Percentiles rank a stretch among this genome's conserved stretches.
Evolutionary conservation across 768 basidiomycete species (phyloP).

Genomic region (Trametes punicea): DNA sequence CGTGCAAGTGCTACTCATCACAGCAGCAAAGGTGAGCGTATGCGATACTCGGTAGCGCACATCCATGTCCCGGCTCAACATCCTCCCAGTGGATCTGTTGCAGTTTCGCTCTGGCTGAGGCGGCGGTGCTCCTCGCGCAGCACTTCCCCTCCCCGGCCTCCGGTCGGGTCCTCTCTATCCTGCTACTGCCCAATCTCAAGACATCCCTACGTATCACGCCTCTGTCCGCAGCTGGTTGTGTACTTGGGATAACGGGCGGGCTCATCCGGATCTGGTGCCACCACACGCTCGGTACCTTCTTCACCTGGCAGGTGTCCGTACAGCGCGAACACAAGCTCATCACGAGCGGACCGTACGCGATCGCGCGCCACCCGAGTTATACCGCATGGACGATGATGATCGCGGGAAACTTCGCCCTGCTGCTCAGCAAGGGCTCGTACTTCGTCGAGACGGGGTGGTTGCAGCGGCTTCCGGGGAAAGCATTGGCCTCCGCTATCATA

Average conservation of each 20-base stretch:
- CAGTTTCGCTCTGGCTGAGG: background rate
- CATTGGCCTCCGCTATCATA: background rate
- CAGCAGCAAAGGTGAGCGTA: background rate
- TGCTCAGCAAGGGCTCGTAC: background rate
- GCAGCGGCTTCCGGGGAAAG: background rate
- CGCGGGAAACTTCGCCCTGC: background rate
- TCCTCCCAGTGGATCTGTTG: background rate
- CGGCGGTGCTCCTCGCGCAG: background rate
- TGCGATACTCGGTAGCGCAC: too few species aligned
- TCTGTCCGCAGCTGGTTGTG: background rate
- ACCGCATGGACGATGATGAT: background rate
- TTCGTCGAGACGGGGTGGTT: background rate
- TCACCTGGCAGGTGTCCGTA: conserved; percentile 19
- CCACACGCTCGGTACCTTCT: conserved; percentile 12
- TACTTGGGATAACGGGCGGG: background rate
- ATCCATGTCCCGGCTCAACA: background rate
- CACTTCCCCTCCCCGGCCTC: background rate
- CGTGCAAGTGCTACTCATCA: background rate
- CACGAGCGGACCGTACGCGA: conserved; percentile 16
- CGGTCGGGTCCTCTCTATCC: background rate
- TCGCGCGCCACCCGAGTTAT: conserved; percentile 22
- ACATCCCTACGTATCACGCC: background rate
- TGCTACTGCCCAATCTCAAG: background rate
- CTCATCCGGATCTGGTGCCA: conserved; percentile 1
- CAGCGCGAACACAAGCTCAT: conserved; percentile 15